These are phyloP conservation scores for Phytophthora cajani DNA, from an alignment of 352 stramenopile species.

Conservation along the genomic window DNA sequence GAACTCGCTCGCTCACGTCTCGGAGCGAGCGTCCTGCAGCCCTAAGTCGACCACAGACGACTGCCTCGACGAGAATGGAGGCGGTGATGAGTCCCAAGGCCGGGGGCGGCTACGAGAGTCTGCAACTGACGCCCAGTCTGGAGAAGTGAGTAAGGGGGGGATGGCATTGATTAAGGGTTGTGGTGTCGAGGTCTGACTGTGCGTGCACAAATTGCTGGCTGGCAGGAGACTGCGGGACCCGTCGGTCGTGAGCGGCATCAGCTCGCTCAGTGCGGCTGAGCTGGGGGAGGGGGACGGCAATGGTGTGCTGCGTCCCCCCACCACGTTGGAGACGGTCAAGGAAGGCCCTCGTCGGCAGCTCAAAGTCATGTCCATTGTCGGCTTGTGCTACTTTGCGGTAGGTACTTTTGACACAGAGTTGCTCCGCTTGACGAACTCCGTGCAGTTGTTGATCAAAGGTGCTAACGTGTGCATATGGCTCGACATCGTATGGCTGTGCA, in stretches of 20 bases:
- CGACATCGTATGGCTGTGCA: conserved; percentile 3
- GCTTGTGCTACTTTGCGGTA: conserved; percentile 66
- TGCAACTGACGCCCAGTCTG: conserved; percentile 35
- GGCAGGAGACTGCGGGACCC: conserved; percentile 25
- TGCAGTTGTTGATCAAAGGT: neutral
- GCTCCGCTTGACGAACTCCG: neutral
- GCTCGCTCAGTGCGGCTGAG: conserved; percentile 37
- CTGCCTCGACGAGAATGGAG: conserved; percentile 28
- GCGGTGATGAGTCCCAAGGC: conserved; percentile 29
- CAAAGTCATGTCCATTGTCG: conserved; percentile 62
- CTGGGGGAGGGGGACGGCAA: conserved; percentile 31
- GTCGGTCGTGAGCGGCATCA: conserved; percentile 28
- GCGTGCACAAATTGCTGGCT: neutral
- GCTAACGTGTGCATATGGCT: conserved; percentile 2
- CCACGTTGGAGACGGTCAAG: conserved; percentile 45
- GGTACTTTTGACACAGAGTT: neutral
- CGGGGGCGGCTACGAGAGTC: conserved; percentile 28
- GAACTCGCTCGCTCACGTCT: conserved; percentile 10
- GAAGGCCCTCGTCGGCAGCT: conserved; percentile 56
- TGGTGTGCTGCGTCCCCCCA: conserved; percentile 17
- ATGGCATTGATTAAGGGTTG: conserved; percentile 27
- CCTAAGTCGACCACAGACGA: neutral
- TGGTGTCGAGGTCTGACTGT: conserved; percentile 8
- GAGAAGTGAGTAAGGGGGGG: conserved; percentile 28
- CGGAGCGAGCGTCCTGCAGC: conserved; percentile 3